Conservation (phyloP, 768 basidiomycete genomes). For the Asterophora parasitica region DNA sequence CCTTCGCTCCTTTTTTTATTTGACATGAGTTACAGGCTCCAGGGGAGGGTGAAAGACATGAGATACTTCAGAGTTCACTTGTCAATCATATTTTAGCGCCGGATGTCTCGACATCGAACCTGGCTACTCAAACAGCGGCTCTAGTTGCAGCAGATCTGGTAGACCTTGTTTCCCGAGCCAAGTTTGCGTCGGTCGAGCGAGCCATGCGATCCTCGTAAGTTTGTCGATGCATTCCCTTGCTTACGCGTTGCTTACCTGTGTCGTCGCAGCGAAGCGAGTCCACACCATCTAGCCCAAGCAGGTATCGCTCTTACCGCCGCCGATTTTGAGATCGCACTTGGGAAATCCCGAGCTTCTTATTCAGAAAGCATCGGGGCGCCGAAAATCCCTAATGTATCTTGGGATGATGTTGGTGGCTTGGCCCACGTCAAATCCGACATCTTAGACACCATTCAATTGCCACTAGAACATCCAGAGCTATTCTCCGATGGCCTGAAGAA, state of each 20-base stretch:
- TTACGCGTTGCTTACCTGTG: neutral
- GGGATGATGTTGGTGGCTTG: constrained; percentile 97
- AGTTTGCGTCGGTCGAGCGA: constrained; percentile 49
- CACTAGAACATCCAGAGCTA: constrained; percentile 84
- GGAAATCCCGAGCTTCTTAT: constrained; percentile 69
- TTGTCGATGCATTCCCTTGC: neutral
- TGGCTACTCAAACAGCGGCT: constrained; percentile 90
- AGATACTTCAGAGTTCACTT: constrained; percentile 50
- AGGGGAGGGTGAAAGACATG: constrained; percentile 65
- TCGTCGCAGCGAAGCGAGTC: constrained; percentile 18
- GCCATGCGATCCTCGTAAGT: constrained; percentile 33
- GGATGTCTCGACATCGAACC: constrained; percentile 67
- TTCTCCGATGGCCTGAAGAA: constrained; percentile 93
- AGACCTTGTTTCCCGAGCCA: constrained; percentile 60
- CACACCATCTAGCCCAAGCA: constrained; percentile 27
- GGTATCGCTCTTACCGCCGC: constrained; percentile 43
- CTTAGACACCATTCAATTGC: constrained; percentile 91
- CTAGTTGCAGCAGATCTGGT: constrained; percentile 78
- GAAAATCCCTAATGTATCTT: constrained; percentile 89
- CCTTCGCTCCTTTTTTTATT: neutral
- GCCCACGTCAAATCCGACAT: constrained; percentile 87
- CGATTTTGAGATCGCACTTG: constrained; percentile 73
- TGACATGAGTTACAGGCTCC: constrained; percentile 53
- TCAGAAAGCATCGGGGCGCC: constrained; percentile 96
- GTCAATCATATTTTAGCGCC: constrained; percentile 44